A percentile compares a stretch with the other conserved stretches of the same genome.
Evolutionary conservation across 2,329 filamentous ascomycete genomes (phyloP).

Genomic region (Chaetomium sp.): DNA sequence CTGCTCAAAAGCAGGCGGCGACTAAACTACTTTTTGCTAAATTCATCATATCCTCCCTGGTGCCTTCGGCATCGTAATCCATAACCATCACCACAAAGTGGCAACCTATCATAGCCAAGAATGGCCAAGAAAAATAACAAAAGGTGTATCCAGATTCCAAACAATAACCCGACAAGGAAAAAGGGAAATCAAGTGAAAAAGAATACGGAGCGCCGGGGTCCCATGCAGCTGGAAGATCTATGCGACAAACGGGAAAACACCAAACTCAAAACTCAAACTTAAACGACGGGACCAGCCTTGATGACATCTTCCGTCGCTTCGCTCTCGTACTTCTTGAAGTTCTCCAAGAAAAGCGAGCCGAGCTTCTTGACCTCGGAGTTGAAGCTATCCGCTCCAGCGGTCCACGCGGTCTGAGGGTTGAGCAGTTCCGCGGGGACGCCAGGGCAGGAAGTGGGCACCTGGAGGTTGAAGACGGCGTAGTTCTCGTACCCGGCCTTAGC

Average conservation of each 20-base stretch:
- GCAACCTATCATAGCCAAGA: no score
- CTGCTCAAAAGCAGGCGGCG: no score
- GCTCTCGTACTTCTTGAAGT: conserved; percentile 92
- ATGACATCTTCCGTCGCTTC: conserved; percentile 77
- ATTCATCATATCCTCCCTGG: not conserved
- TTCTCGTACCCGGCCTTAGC: conserved; percentile 89
- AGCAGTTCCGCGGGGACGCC: conserved; percentile 86
- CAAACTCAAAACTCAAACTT: not conserved
- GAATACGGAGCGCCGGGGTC: conserved; percentile 4
- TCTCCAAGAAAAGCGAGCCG: conserved; percentile 82
- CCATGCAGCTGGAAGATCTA: conserved; percentile 11
- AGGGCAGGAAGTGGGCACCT: conserved; percentile 86
- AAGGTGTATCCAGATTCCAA: not conserved
- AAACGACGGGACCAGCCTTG: conserved; percentile 41
- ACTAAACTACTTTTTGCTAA: no score
- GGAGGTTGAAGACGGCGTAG: conserved; percentile 94
- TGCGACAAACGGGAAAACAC: not conserved
- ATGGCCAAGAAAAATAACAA: no score
- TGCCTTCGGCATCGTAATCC: not conserved
- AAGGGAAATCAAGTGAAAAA: not conserved
- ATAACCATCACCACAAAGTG: not conserved
- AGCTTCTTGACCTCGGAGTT: conserved; percentile 84
- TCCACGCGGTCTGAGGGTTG: conserved; percentile 93
- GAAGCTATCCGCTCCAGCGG: conserved; percentile 73
- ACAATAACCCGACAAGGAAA: not conserved